Base-by-base conservation (phyloP, 345 rosid genomes). In the Citropsis articulata region DNA sequence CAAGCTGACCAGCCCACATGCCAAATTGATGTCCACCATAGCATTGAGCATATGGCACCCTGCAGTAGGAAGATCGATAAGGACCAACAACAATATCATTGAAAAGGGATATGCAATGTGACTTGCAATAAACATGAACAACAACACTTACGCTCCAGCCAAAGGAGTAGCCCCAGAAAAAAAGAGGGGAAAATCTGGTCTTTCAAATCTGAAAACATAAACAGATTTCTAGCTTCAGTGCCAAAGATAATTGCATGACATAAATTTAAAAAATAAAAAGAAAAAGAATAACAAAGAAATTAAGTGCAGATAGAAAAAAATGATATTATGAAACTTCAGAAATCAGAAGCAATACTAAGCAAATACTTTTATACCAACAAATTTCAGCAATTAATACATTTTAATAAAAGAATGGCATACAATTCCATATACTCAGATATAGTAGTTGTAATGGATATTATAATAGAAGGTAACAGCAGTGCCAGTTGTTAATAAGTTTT, bases 1-100 rank as follows among this genome's bases (percentile, higher is more conserved):
- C 99, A 59, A 97, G 86, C 84, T 97, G 99, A 84, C 98, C 98
- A 70, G 98, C 99, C 99, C 98, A 97, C 87, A 80, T 90, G 71
- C 99, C 98, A 87, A 96, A 96, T 77, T 94, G 98, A 84, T 96
- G 98, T 73, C 98, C 99, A 80, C 98, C 99, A 78, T 96, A 96
- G 84, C 97, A 91, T 71, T 94, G 98, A 64, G 98, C 95, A 83
- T 91, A 96, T 10, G 99, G 87, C 83, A 90, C 78, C 75, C 99
- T 94, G 85, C 62, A 79, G 35, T 60, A 81, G 65, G n/a, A 81
- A 14, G 72, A 67, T 59, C 42, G 72, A 76, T 24, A 74, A 75
- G 55, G 31, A 74, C 24, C 14, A 13, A 42, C 66, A 71, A 45
- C 50, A 53, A 57, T 21, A 77, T 57, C 36, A 13, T 2, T 14